phyloP scores from a whole-genome alignment of 2,329 filamentous ascomycete species.

The Alternaria panax region DNA sequence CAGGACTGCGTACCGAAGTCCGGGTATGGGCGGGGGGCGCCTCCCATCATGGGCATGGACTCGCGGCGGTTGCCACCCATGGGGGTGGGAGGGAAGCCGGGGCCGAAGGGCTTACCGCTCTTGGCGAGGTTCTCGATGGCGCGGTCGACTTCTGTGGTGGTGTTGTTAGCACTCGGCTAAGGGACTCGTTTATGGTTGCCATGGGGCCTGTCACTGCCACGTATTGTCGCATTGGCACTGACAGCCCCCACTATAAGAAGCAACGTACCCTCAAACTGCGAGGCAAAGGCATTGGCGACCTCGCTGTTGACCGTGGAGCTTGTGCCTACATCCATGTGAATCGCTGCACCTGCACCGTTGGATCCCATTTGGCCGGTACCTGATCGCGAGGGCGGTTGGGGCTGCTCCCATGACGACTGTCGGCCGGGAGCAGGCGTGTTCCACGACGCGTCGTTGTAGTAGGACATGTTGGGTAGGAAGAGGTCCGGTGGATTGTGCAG shows the following conservation, averaged over 20 bases:
- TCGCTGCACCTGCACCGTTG: conserved; percentile 23
- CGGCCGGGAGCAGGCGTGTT: conserved; percentile 67
- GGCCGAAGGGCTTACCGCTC: conserved; percentile 87
- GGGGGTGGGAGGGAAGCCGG: conserved; percentile 35
- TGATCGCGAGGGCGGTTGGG: conserved; percentile 74
- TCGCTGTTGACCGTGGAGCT: conserved; percentile 73
- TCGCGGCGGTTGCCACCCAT: conserved; percentile 74
- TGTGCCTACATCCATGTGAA: conserved; percentile 64
- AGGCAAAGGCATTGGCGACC: conserved; percentile 78
- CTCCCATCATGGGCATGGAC: conserved; percentile 71
- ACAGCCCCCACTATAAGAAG: not conserved
- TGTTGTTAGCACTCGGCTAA: conserved; percentile 20
- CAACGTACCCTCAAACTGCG: conserved; percentile 86
- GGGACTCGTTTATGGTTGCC: not conserved
- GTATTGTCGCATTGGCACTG: conserved; percentile 5
- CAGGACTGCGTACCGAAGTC: conserved; percentile 63
- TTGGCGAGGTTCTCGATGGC: conserved; percentile 95
- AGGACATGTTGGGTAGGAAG: conserved; percentile 62
- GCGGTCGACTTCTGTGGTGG: conserved; percentile 82
- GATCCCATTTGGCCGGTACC: conserved; percentile 58
- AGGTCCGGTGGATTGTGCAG: conserved; percentile 15
- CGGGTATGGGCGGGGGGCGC: conserved; percentile 60
- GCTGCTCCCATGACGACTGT: conserved; percentile 76
- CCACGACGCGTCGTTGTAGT: conserved; percentile 71
- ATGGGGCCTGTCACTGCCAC: conserved; percentile 8